Evolutionary conservation across 2,329 filamentous ascomycete genomes (phyloP).

Genomic region (Penicillium brasilianum): DNA sequence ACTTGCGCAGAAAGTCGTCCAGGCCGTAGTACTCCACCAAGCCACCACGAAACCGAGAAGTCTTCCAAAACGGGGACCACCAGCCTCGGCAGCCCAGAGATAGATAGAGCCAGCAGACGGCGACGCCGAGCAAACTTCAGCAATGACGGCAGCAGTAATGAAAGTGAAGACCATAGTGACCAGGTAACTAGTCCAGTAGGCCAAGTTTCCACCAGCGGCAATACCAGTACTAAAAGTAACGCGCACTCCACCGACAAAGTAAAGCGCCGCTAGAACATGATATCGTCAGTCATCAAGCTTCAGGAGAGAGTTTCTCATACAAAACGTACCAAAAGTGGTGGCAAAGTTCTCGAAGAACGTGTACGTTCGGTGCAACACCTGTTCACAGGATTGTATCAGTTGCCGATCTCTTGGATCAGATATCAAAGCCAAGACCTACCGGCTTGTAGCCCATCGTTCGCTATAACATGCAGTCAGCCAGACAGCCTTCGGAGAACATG

Average conservation of each 20-base stretch:
- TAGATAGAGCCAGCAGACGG: slow-evolving; percentile 66
- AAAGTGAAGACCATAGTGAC: slow-evolving; percentile 65
- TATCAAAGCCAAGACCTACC: slow-evolving; percentile 41
- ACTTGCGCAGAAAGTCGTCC: slow-evolving; percentile 64
- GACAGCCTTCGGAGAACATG: background rate
- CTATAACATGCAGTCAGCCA: slow-evolving; percentile 38
- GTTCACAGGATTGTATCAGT: slow-evolving; percentile 20
- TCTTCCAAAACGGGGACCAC: slow-evolving; percentile 60
- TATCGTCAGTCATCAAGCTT: background rate
- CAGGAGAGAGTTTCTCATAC: slow-evolving; percentile 6
- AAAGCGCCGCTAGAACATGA: slow-evolving; percentile 57
- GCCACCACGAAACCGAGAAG: slow-evolving; percentile 66
- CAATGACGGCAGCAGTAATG: slow-evolving; percentile 65
- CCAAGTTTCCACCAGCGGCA: slow-evolving; percentile 63
- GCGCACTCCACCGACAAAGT: slow-evolving; percentile 65
- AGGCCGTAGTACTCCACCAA: slow-evolving; percentile 67
- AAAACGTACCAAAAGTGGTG: slow-evolving; percentile 59
- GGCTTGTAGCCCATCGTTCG: slow-evolving; percentile 62
- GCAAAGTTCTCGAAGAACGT: slow-evolving; percentile 64
- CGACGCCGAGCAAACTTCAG: slow-evolving; percentile 65
- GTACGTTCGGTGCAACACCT: slow-evolving; percentile 64
- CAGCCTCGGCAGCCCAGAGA: slow-evolving; percentile 65
- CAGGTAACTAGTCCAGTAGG: slow-evolving; percentile 67
- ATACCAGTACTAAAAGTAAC: slow-evolving; percentile 68
- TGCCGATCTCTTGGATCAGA: background rate